Evolutionary conservation across 176 grass and related monocot genomes (phyloP), one percentile per base, ranked within the genome.

Genomic region (Eragrostis nindensis): DNA sequence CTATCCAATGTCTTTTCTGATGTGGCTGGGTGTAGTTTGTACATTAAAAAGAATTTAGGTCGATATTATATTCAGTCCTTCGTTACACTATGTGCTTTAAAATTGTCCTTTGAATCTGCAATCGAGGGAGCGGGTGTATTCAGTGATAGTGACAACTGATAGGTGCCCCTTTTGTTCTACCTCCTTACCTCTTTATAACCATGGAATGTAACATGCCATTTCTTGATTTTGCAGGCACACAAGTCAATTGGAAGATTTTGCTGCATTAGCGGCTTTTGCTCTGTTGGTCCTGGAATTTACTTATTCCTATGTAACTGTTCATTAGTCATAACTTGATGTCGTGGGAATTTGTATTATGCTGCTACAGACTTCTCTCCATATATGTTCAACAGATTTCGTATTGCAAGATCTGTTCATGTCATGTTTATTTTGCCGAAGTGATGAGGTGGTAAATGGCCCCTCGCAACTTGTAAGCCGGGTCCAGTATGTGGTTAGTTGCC

Each of bases 271-370:
- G 54, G 45, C 36, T 5, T 84, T 85, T 53, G 42, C 65, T 44
- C 70, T 46, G 47, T 80, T 39, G 40, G 77, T 56, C 74, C 8
- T 78, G 73, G 68, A 71, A 60, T 77, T 77, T 75, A 65, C 18
- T 81, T 73, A 66, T 52, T 66, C 83, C 59, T 50, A 0, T 89
- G 71, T 88, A 77, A 85, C 66, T 7, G 54, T 76, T 47, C 84
- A 74, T 72, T 44, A 49, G 66, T 15, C 52, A 68, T 82, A 73
- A 75, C 54, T 80, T 75, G 59, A 62, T 59, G 59, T 21, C 0
- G 40, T 79, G n/a, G 65, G 30, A 84, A 74, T 52, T 79, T 84
- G 75, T 84, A 88, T 79, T 88, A 48, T 83, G 66, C 21, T 79
- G 60, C 29, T 71, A 56, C 59, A 60, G 66, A 68, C 17, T 71